These are phyloP conservation scores for Hyphopichia fennica DNA, from an alignment of 1,139 yeast genomes.

Conservation along the genomic window DNA sequence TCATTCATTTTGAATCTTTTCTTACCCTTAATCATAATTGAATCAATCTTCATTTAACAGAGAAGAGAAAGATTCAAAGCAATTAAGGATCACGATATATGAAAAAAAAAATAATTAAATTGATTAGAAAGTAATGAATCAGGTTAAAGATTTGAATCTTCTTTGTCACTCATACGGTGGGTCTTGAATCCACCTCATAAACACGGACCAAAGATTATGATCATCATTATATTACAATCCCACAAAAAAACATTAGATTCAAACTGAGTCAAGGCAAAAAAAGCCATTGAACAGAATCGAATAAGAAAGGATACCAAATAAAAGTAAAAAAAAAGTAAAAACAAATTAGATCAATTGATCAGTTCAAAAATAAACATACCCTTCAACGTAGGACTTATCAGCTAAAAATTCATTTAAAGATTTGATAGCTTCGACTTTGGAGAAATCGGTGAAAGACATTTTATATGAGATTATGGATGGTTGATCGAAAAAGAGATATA, in stretches of 20 bases:
- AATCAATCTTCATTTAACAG: background rate
- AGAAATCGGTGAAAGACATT: slow-evolving; percentile 80
- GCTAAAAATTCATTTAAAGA: slow-evolving; percentile 85
- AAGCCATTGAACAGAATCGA: slow-evolving; percentile 8
- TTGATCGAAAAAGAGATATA: background rate
- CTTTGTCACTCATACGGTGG: slow-evolving; percentile 88
- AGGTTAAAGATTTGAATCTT: slow-evolving; percentile 49
- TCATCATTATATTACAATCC: slow-evolving; percentile 53
- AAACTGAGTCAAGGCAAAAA: slow-evolving; percentile 6
- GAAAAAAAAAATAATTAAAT: background rate
- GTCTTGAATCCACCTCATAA: slow-evolving; percentile 92
- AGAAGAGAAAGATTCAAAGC: background rate
- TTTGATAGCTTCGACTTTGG: slow-evolving; percentile 78
- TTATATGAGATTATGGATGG: slow-evolving; percentile 1
- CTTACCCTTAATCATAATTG: background rate
- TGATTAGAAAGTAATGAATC: slow-evolving; percentile 16
- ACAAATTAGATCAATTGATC: background rate
- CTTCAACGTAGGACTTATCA: slow-evolving; percentile 91
- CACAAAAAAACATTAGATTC: background rate
- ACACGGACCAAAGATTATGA: slow-evolving; percentile 88
- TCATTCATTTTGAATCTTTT: too few relatives aligned
- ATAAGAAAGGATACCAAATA: too few relatives aligned
- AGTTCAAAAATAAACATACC: slow-evolving; percentile 57
- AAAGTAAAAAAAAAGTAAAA: background rate
- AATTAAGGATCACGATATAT: too few relatives aligned